A percentile compares a stretch with the other conserved stretches of the same genome.
Conservation (phyloP, 805 yeast species). For the Kurtzmaniella cleridarum region DNA sequence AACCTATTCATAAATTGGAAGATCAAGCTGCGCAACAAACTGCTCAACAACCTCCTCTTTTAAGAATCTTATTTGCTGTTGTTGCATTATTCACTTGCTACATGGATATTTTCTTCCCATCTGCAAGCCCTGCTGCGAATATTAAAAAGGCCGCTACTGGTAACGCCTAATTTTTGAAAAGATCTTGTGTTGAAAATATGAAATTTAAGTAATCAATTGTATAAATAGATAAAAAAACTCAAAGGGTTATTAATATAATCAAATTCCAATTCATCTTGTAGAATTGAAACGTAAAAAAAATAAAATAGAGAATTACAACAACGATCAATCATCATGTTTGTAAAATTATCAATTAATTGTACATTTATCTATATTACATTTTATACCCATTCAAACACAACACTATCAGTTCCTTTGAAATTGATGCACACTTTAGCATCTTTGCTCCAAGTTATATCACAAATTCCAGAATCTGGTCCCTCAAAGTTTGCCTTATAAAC, state of each 20-base stretch:
- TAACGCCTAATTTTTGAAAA: too few relatives aligned
- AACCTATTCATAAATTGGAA: slow-evolving; percentile 30
- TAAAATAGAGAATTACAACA: too few relatives aligned
- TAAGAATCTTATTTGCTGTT: slow-evolving; percentile 41
- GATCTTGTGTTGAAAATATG: slow-evolving; percentile 6
- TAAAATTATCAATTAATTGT: neutral
- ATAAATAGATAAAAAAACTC: neutral
- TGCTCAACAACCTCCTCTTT: slow-evolving; percentile 40
- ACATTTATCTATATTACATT: slow-evolving; percentile 1
- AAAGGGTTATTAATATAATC: too few relatives aligned
- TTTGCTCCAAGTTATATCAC: slow-evolving; percentile 35
- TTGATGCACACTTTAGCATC: slow-evolving; percentile 24
- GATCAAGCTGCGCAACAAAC: slow-evolving; percentile 14
- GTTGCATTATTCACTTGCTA: slow-evolving; percentile 50
- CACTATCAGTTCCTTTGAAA: slow-evolving; percentile 30
- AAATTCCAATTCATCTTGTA: too few relatives aligned
- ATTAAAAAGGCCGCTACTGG: slow-evolving; percentile 12
- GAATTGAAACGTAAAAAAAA: too few relatives aligned
- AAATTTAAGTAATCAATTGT: neutral
- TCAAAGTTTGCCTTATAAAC: slow-evolving; percentile 11
- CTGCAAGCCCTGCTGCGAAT: slow-evolving; percentile 26
- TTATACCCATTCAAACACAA: slow-evolving; percentile 16
- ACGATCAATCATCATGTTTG: too few relatives aligned
- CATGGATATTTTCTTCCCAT: slow-evolving; percentile 47
- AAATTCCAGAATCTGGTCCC: slow-evolving; percentile 21